Evolutionary conservation across 1,284 basidiomycete genomes (phyloP).

Genomic region (Anthracocystis walkeri): DNA sequence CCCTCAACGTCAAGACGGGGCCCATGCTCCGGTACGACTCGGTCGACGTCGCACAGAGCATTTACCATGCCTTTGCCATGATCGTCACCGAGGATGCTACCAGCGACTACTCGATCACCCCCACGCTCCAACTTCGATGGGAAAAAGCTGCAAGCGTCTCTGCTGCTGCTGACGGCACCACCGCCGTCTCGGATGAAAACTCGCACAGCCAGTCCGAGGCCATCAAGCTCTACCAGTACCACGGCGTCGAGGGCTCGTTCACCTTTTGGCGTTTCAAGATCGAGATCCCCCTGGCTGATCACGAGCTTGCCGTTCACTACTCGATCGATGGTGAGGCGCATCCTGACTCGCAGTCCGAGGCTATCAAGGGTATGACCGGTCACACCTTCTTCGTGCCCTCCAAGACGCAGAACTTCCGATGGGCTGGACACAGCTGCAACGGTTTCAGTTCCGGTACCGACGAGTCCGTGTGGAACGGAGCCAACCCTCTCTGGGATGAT

Average conservation of each 20-base stretch:
- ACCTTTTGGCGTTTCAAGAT: conserved; percentile 96
- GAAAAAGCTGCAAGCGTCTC: conserved; percentile 30
- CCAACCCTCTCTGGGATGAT: conserved; percentile 85
- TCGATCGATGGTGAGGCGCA: conserved; percentile 67
- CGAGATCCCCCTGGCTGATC: conserved; percentile 79
- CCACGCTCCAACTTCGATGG: conserved; percentile 79
- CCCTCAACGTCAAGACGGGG: conserved; percentile 72
- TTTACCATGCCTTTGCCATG: conserved; percentile 78
- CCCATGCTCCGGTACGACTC: conserved; percentile 93
- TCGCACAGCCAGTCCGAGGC: conserved; percentile 71
- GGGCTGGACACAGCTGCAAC: conserved; percentile 83
- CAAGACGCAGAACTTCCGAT: conserved; percentile 85
- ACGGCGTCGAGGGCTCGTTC: conserved; percentile 77
- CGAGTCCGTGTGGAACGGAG: conserved; percentile 69
- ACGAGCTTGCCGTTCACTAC: conserved; percentile 85
- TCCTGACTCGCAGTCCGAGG: conserved; percentile 45
- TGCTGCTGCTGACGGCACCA: conserved; percentile 35
- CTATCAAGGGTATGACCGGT: conserved; percentile 71
- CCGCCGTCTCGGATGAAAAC: conserved; percentile 34
- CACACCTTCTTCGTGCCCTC: conserved; percentile 88
- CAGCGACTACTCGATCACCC: conserved; percentile 72
- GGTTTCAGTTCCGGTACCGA: conserved; percentile 73
- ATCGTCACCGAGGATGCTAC: conserved; percentile 77
- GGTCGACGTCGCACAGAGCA: conserved; percentile 75
- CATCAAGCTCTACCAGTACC: conserved; percentile 84